Evolutionary conservation across 495 filamentous ascomycete species (phyloP).

Genomic region (Lasiosphaeris hirsuta): DNA sequence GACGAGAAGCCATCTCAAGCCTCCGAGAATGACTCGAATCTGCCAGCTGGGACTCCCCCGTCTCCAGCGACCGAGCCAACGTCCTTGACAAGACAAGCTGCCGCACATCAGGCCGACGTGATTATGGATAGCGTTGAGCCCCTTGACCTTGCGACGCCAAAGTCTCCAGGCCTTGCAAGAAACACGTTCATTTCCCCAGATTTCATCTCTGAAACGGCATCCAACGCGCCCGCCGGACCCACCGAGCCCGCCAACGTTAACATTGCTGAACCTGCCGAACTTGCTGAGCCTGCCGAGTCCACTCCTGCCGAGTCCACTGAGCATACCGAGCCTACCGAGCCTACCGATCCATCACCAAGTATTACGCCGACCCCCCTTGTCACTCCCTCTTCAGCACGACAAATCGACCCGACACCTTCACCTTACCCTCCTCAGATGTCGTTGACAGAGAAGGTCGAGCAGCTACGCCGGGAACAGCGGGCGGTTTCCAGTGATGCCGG

Average conservation of each 20-base stretch:
- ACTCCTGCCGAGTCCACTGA: not conserved
- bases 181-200: slow-evolving; percentile 14
- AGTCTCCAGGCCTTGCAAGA: slow-evolving; percentile 21
- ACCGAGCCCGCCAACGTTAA: too few relatives aligned
- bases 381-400: not conserved
- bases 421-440: slow-evolving; percentile 22
- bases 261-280: not conserved
- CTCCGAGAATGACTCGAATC: slow-evolving; percentile 14
- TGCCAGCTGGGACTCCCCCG: slow-evolving; percentile 19
- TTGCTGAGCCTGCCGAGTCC: not conserved
- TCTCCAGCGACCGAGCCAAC: slow-evolving; percentile 23
- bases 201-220: not conserved
- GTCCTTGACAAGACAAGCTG: slow-evolving; percentile 15
- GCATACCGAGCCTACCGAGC: not conserved
- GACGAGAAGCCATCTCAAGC: slow-evolving; percentile 28
- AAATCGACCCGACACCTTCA: not conserved
- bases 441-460: slow-evolving; percentile 49
- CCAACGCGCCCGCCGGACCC: not conserved
- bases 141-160: slow-evolving; percentile 66
- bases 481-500: slow-evolving; percentile 24
- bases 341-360: not conserved
- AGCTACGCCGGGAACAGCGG: slow-evolving; percentile 43
- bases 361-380: not conserved
- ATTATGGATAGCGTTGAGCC: slow-evolving; percentile 58
- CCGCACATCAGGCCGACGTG: slow-evolving; percentile 15